phyloP scores from a whole-genome alignment of 1,139 yeast species.

The Debaryomyces nepalensis region DNA sequence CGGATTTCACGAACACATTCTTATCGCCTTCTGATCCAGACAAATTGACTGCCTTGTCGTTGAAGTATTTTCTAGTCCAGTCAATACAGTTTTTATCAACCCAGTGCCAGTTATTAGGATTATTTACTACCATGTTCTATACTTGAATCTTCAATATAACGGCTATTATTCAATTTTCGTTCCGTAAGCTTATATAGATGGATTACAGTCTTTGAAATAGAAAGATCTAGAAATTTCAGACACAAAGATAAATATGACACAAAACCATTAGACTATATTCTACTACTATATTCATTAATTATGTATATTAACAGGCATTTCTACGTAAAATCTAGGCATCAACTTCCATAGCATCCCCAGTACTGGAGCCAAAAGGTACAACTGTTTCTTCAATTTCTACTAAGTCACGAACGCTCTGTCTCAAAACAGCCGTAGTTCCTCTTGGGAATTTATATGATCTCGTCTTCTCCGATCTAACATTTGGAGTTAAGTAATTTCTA shows the following conservation, averaged over 20 bases:
- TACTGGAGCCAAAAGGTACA: slow-evolving; percentile 37
- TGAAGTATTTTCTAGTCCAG: slow-evolving; percentile 85
- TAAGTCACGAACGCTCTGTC: slow-evolving; percentile 63
- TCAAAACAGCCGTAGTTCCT: slow-evolving; percentile 89
- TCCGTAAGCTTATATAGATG: slow-evolving; percentile 3
- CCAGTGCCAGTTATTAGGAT: slow-evolving; percentile 85
- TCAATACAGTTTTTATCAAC: slow-evolving; percentile 94
- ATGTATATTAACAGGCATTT: slow-evolving; percentile 10
- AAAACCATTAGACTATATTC: background rate
- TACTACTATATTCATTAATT: background rate
- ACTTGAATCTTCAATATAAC: background rate
- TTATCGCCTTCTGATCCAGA: slow-evolving; percentile 40
- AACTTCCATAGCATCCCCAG: slow-evolving; percentile 70
- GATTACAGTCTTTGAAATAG: slow-evolving; percentile 15
- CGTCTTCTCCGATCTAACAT: slow-evolving; percentile 80
- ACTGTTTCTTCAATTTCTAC: slow-evolving; percentile 76
- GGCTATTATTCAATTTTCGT: background rate
- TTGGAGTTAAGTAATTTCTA: slow-evolving; percentile 91
- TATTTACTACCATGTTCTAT: slow-evolving; percentile 48
- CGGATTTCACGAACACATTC: slow-evolving; percentile 50
- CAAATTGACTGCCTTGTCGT: slow-evolving; percentile 58
- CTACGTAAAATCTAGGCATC: slow-evolving; percentile 49
- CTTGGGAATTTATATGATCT: slow-evolving; percentile 80
- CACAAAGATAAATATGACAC: slow-evolving; percentile 8
- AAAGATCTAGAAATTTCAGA: slow-evolving; percentile 22